Evolutionary conservation across 2,329 filamentous ascomycete genomes (phyloP), one percentile per base, ranked within the genome.

Genomic region (Colletotrichum acutatum): DNA sequence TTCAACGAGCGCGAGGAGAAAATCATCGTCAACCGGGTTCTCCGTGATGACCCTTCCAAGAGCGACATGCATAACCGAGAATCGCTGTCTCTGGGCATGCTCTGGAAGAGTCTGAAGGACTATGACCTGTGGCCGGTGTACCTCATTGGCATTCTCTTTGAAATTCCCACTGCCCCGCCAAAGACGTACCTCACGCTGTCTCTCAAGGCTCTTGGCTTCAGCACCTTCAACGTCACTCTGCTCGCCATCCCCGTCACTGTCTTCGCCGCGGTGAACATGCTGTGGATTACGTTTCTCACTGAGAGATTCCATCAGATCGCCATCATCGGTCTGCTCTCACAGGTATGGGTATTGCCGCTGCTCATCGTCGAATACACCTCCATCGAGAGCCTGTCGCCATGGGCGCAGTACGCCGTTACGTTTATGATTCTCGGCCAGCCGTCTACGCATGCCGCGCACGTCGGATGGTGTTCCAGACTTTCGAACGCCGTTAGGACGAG

Each of bases 401-500:
- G 88, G 88, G 78, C 80, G 0, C 84, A 84, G 11, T 90, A 86
- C 68, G 84, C 83, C 0, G 75, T 87, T 0, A 82, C 84, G 0
- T 84, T 82, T 0, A 77, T 87, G 2, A 75, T 88, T 1, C 78
- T 88, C 1, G 84, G 84, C 0, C 87, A 86, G 65, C 88, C 88
- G 0, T 90, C 89, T 74, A 72, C 80, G 1, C 80, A 82, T 30
- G 76, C 80, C 84, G 87, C 14, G 78, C 87, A 16, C 16, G 90
- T 92, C 0, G 89, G 86, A 0, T 88, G 90, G 80, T 90, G 87
- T 1, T 90, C 89, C 3, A 86, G 90, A 64, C 93, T 92, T 77
- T 87, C 90, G 1, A 90, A 90, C 32, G 86, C 87, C 2, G 90
- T 93, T 1, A 85, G 90, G 2, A 92, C 90, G 0, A 82, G 91